phyloP scores from a whole-genome alignment of 108 stramenopile species.

The Poteriospumella lacustris region DNA sequence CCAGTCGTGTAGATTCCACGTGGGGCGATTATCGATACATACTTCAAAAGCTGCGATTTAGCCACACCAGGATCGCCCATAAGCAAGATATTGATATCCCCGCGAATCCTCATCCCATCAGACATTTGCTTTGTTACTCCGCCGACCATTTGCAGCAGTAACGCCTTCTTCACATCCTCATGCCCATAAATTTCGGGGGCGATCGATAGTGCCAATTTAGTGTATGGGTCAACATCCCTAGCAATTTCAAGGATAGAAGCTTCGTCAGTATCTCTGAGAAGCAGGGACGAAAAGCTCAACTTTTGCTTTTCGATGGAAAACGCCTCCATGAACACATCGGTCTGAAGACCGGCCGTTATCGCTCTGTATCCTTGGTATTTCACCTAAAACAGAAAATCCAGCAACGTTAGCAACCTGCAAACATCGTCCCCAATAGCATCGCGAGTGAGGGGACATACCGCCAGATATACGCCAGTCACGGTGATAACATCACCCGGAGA shows the following conservation, averaged over 20 bases:
- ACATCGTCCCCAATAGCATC: neutral
- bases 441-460: conserved; percentile 49
- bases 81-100: conserved; percentile 57
- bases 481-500: conserved; percentile 92
- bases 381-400: neutral
- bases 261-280: conserved; percentile 31
- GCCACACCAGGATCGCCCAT: conserved; percentile 97
- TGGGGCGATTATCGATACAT: conserved; percentile 85
- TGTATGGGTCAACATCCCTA: neutral
- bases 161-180: conserved; percentile 90
- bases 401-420: neutral
- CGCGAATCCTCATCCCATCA: conserved; percentile 93
- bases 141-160: conserved; percentile 87
- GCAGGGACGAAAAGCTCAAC: conserved; percentile 71
- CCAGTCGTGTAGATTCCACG: conserved; percentile 94
- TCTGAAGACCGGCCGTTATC: conserved; percentile 82
- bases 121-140: conserved; percentile 79
- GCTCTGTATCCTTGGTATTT: conserved; percentile 68
- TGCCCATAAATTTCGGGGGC: conserved; percentile 98
- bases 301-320: conserved; percentile 72
- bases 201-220: neutral
- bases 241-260: conserved; percentile 42
- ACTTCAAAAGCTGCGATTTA: conserved; percentile 95
- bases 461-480: conserved; percentile 82
- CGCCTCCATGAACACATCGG: conserved; percentile 80